Base-by-base conservation (phyloP, 2,329 filamentous ascomycete genomes). In the Pseudodiploospora longispora region DNA sequence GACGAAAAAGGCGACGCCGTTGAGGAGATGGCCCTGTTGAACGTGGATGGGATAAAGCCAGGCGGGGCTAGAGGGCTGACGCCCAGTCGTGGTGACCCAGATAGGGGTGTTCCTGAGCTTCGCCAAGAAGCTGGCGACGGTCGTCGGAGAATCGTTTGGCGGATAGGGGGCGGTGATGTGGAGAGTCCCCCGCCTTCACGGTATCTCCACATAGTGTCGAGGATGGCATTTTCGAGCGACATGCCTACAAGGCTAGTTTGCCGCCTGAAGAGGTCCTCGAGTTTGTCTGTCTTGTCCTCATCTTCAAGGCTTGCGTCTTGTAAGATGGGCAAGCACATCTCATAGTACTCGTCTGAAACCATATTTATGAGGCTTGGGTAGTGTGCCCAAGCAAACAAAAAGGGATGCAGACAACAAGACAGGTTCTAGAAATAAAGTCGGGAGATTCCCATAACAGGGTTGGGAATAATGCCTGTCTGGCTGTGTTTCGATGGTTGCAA, bases 41-140 rank as follows among this genome's bases (percentile, higher is more conserved):
- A 88, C 43, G 78, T 82, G 40, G 85, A 83, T 29, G 87, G 85
- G 35, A 87, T 79, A 58, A 94, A 88, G 52, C 88, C 88, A 6
- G 88, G 86, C 36, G 87, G 87, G 46, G 85, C 85, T 38, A 89
- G 79, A n/a, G 88, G 87, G 55, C 85, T 89, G 38, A 88, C 85
- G 32, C 81, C 83, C 44, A 88, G 77, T 43, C 88, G 82, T 52
- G 90, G 90, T 38, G 89, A 95, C 33, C 87, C 86, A 30, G 81
- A 85, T 30, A 89, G 67, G 40, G 91, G 89, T 31, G 91, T 96
- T 7, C 82, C 78, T 34, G 85, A 80, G 51, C 85, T 60, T 75
- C 91, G 88, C 91, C 93, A 97, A 38, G 91, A 89, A 40, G 93
- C 90, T 40, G 93, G 93, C 35, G 93, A 97, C 7, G 87, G 83